Percentiles rank a stretch among this genome's conserved stretches.
Evolutionary conservation across 805 yeast species (phyloP).

Genomic region (Blastobotrys americana): DNA sequence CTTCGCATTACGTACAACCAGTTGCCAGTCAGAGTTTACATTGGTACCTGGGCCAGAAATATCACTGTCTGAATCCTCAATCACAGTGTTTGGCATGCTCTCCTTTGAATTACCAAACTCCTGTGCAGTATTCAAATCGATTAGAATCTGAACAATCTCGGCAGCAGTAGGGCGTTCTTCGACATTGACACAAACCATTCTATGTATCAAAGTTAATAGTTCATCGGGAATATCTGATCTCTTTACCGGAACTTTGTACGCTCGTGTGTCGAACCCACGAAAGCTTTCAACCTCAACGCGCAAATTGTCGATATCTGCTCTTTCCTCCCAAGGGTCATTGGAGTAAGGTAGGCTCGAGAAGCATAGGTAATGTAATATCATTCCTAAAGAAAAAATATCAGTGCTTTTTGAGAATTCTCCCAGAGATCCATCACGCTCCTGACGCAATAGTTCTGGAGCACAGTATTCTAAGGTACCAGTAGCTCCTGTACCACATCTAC

Average conservation of each 20-base stretch:
- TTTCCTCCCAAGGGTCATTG: constrained; percentile 19
- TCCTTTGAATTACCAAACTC: background rate
- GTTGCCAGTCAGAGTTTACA: background rate
- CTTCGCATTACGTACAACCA: background rate
- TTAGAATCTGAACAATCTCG: constrained; percentile 28
- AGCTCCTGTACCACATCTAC: constrained; percentile 63
- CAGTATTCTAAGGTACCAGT: constrained; percentile 86
- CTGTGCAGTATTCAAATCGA: background rate
- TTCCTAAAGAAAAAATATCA: constrained; percentile 77
- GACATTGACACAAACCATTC: constrained; percentile 34
- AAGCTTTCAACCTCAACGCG: constrained; percentile 32
- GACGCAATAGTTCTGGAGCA: constrained; percentile 69
- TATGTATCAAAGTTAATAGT: constrained; percentile 34
- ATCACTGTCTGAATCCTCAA: no score
- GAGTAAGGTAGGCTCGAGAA: constrained; percentile 63
- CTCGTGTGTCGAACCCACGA: constrained; percentile 23
- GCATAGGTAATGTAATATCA: constrained; percentile 70
- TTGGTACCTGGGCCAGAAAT: no score
- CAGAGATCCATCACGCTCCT: constrained; percentile 29
- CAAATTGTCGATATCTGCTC: constrained; percentile 29
- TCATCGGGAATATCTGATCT: constrained; percentile 27
- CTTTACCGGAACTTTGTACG: constrained; percentile 16
- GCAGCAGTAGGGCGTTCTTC: constrained; percentile 38
- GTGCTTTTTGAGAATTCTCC: constrained; percentile 62
- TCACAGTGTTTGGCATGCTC: no score